A percentile compares a stretch with the other conserved stretches of the same genome.
phyloP scores from a whole-genome alignment of 2,329 filamentous ascomycete species.

The Simplicillium sp. region DNA sequence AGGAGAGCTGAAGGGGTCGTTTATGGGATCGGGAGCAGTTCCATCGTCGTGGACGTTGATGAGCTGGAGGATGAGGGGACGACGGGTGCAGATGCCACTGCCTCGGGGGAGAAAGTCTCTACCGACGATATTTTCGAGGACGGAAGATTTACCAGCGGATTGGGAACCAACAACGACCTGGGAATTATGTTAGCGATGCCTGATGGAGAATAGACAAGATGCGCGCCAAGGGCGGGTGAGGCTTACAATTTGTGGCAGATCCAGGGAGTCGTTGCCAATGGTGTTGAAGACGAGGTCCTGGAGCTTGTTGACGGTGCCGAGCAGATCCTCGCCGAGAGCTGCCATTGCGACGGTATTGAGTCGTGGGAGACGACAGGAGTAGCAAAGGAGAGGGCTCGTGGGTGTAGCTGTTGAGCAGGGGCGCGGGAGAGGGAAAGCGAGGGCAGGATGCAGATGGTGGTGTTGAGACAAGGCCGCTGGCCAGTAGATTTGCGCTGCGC shows the following conservation, averaged over 20 bases:
- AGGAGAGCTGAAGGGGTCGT: slow-evolving; percentile 67
- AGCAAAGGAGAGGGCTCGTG: no score
- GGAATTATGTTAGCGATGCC: slow-evolving; percentile 9
- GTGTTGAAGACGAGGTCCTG: slow-evolving; percentile 99
- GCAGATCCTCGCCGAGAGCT: slow-evolving; percentile 88
- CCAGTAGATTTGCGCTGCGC: no score
- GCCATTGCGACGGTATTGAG: slow-evolving; percentile 55
- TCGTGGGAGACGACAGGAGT: no score
- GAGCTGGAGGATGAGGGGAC: slow-evolving; percentile 91
- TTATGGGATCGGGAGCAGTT: slow-evolving; percentile 52
- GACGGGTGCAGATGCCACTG: slow-evolving; percentile 89
- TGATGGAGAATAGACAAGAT: no score
- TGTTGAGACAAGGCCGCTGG: no score
- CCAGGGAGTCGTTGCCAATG: slow-evolving; percentile 95
- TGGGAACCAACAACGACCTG: slow-evolving; percentile 98
- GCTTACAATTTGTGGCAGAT: slow-evolving; percentile 93
- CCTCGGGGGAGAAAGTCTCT: slow-evolving; percentile 94
- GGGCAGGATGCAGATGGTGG: no score
- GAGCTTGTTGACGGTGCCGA: slow-evolving; percentile 93
- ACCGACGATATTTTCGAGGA: slow-evolving; percentile 97
- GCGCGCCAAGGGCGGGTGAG: no score
- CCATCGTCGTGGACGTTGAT: slow-evolving; percentile 88
- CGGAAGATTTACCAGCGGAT: slow-evolving; percentile 95
- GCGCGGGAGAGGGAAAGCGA: no score
- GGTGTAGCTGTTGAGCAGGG: no score